Conservation (phyloP, 176 grass and related monocot species). For the bread wheat (Triticum aestivum) region IWGSC_CS_RefSeq_v2.1 NC_057806.1:364682077-364682576, state of each 20-base stretch:
- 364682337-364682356: conserved; percentile 19
- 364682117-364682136: conserved; percentile 4
- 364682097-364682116: conserved; percentile 62
- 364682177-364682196: neutral
- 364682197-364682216: neutral
- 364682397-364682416: neutral
- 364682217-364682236: neutral
- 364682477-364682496: neutral
- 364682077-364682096: conserved; percentile 76
- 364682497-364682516: neutral
- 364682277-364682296: neutral
- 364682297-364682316: neutral
- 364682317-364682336: neutral
- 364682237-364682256: conserved; percentile 4
- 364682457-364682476: neutral
- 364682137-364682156: neutral
- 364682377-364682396: neutral
- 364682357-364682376: neutral
- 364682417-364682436: neutral
- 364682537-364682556: neutral
- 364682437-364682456: neutral
- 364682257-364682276: neutral
- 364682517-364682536: neutral
- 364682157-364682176: conserved; percentile 16
- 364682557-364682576: no score